Base-by-base conservation (phyloP, 768 basidiomycete genomes). In the Pisolithus orientalis region DNA sequence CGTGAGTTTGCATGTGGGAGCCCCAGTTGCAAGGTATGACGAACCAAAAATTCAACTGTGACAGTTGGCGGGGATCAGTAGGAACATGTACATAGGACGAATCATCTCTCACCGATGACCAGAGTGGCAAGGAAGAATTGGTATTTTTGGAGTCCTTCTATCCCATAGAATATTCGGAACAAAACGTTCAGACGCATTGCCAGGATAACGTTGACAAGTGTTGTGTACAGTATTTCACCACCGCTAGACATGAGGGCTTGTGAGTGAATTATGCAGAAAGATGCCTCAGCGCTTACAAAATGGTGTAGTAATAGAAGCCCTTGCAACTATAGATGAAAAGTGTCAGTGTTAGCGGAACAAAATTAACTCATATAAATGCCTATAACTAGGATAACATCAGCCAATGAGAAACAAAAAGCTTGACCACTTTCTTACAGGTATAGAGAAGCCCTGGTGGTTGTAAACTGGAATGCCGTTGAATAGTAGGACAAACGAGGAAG, bases 161-260 rank as follows among this genome's bases (percentile, higher is more conserved):
- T 42, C 10, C 40, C 40, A 42, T 42, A 8, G 10, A 42, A 21
- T 9, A 42, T 21, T 17, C 17, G 31, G 43, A 60, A 53, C 29
- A 63, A 17, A 11, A 60, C 63, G 16, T 54, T 48, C 42, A 65
- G 54, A 24, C 62, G 57, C 39, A 57, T 53, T 3, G 57, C 58
- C 25, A 63, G 50, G 51, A 63, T 50, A 8, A 65, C 6, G 16
- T 63, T 65, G 53, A 65, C 60, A 9, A 47, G 38, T 60, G 52
- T 14, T 13, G 34, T 34, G 34, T 34, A 34, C 11, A 34, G 13
- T 34, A 34, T 34, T 34, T 34, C 11, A 34, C 34, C 34, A 34
- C 11, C 34, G 34, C 34, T 34, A 14, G 34, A 13, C 11, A 29
- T 29, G 28, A 34, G 14, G 13, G 34, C 1, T 34, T 34, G 11